These are phyloP conservation scores for Aspergillus pseudoglaucus DNA, from an alignment of 2,329 filamentous ascomycete species.

Conservation along the genomic window DNA sequence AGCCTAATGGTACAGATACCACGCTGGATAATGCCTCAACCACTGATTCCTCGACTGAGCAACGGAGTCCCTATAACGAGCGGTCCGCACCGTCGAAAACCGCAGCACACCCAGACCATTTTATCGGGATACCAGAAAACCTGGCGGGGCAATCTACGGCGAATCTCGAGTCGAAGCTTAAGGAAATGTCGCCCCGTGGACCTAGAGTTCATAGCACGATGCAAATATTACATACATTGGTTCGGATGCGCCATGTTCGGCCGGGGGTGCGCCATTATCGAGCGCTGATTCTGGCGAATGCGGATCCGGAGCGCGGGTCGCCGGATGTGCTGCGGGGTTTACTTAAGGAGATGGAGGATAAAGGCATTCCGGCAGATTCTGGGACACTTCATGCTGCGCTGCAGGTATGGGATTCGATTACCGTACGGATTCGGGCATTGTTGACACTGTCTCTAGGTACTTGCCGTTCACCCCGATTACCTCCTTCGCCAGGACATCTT, in stretches of 20 bases:
- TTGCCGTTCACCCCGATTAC: conserved; percentile 83
- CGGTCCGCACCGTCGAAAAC: neutral
- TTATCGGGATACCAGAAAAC: conserved; percentile 12
- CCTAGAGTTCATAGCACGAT: conserved; percentile 22
- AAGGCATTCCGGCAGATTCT: conserved; percentile 57
- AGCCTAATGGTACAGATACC: conserved; percentile 1
- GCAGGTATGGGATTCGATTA: conserved; percentile 42
- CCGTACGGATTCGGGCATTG: neutral
- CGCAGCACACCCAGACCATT: neutral
- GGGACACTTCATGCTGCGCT: conserved; percentile 66
- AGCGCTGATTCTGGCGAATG: conserved; percentile 66
- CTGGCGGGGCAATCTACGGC: conserved; percentile 13
- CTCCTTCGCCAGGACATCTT: conserved; percentile 65
- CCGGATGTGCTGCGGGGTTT: conserved; percentile 56
- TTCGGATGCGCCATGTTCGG: conserved; percentile 30
- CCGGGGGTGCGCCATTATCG: conserved; percentile 53
- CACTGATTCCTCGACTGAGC: conserved; percentile 2
- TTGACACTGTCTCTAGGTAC: conserved; percentile 40
- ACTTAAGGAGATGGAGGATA: conserved; percentile 64
- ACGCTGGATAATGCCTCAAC: conserved; percentile 2
- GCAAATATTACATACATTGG: conserved; percentile 31
- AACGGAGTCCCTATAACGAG: neutral
- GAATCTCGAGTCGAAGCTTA: conserved; percentile 24
- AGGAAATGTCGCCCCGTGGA: conserved; percentile 15
- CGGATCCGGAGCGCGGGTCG: conserved; percentile 57